Conservation (phyloP, 164 flowering plant genomes). For the Magnolia changhungtana region DNA sequence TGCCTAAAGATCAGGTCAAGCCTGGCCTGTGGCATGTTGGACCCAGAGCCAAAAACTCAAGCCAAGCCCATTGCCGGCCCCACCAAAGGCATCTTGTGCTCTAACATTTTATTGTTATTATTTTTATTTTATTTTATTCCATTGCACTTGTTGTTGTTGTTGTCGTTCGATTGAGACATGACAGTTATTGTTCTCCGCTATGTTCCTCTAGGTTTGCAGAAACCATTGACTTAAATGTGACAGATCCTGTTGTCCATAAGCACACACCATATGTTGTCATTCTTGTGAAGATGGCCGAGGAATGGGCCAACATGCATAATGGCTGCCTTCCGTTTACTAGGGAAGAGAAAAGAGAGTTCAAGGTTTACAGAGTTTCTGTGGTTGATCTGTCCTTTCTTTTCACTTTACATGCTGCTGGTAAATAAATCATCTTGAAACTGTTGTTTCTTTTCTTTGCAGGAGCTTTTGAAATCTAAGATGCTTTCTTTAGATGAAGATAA, state of each 20-base stretch:
- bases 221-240: slow-evolving; percentile 59
- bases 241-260: slow-evolving; percentile 88
- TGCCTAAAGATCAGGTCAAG: no score
- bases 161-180: background rate
- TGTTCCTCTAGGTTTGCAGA: slow-evolving; percentile 66
- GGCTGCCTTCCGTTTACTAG: slow-evolving; percentile 82
- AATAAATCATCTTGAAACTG: slow-evolving; percentile 12
- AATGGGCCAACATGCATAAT: slow-evolving; percentile 69
- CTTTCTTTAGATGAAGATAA: slow-evolving; percentile 83
- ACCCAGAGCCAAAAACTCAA: background rate
- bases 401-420: background rate
- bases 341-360: slow-evolving; percentile 86
- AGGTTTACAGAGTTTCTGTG: slow-evolving; percentile 43
- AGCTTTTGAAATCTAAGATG: slow-evolving; percentile 68
- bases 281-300: slow-evolving; percentile 87
- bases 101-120: background rate
- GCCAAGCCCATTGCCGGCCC: background rate
- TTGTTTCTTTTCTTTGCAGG: slow-evolving; percentile 35
- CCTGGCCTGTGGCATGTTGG: no score
- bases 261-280: slow-evolving; percentile 93
- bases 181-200: slow-evolving; percentile 6
- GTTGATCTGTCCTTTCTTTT: background rate
- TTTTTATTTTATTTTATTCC: background rate
- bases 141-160: background rate
- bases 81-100: background rate